Evolutionary conservation across 441 rosid species (phyloP).

Genomic region (Adansonia grandidieri): DNA sequence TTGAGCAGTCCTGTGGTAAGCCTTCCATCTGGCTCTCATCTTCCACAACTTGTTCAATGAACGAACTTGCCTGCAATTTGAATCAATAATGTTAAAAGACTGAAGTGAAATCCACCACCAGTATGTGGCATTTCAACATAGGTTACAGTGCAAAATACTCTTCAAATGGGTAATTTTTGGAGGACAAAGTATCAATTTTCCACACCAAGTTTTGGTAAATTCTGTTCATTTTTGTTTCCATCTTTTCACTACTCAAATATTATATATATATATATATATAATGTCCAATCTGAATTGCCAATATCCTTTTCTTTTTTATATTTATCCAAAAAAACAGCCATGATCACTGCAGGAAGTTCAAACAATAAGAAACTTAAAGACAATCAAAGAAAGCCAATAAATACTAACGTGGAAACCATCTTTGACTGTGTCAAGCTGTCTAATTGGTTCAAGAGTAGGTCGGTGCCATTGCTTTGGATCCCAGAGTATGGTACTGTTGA

Average conservation of each 20-base stretch:
- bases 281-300: background rate
- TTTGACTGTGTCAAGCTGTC: conserved; percentile 49
- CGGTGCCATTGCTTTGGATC: conserved; percentile 67
- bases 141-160: background rate
- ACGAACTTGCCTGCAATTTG: conserved; percentile 48
- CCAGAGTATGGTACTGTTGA: conserved; percentile 70
- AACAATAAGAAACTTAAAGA: background rate
- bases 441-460: conserved; percentile 55
- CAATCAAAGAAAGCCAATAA: conserved; percentile 9
- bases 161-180: background rate
- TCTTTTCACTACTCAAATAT: conserved; percentile 4
- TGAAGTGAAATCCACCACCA: background rate
- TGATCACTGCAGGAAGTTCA: background rate
- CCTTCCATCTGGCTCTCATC: conserved; percentile 80
- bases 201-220: background rate
- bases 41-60: conserved; percentile 65
- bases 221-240: conserved; percentile 1
- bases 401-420: conserved; percentile 50
- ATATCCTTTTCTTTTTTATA: background rate
- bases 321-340: conserved; percentile 13
- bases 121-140: background rate
- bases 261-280: background rate
- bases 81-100: background rate
- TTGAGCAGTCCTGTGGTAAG: conserved; percentile 48
- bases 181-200: background rate